Evolutionary conservation across 352 stramenopile genomes (phyloP), one percentile per base, ranked within the genome.

Genomic region (Pythium pyrilobum): DNA sequence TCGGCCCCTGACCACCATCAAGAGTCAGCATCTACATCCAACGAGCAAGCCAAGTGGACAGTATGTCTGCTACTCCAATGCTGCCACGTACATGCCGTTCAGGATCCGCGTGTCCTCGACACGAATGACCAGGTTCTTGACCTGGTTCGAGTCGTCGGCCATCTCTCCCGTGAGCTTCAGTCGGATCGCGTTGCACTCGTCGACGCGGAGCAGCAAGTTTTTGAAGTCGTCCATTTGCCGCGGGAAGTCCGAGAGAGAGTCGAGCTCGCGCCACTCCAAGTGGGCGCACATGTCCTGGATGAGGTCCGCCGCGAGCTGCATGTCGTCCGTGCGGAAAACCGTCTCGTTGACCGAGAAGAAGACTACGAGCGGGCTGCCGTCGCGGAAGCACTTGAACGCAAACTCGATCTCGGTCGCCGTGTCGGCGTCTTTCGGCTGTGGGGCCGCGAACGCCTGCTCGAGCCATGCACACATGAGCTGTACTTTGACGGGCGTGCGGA

Each of bases 31-130:
- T 31, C 31, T 52, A 28, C 16, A 2, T 45, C 5, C 27, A 13
- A 36, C 38, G 18, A 47, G 9, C 15, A 18, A 32, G 6, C 8
- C 12, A n/a, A 41, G n/a, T n/a, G n/a, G n/a, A n/a, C n/a, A n/a
- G n/a, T n/a, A 23, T 13, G 41, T 20, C 41, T 11, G 2, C 12
- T 13, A 13, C 2, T 13, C 12, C 21, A 13, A 37, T 12, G 18
- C 42, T 40, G 3, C 2, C 12, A 80, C 75, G 48, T 79, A 90
- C 81, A 97, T 97, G 74, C 97, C 88, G 46, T 88, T 87, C 50
- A 97, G 63, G 31, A 98, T 86, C 12, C 92, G 84, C n/a, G 87
- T 77, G 62, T 98, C 90, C 71, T 97, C 92, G 28, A 89, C 89
- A 15, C 83, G 73, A 45, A 97, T 91, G 23, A 98, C 71, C 34